Base-by-base conservation (phyloP, 2,329 filamentous ascomycete species). In the Exophiala bonariae region DNA sequence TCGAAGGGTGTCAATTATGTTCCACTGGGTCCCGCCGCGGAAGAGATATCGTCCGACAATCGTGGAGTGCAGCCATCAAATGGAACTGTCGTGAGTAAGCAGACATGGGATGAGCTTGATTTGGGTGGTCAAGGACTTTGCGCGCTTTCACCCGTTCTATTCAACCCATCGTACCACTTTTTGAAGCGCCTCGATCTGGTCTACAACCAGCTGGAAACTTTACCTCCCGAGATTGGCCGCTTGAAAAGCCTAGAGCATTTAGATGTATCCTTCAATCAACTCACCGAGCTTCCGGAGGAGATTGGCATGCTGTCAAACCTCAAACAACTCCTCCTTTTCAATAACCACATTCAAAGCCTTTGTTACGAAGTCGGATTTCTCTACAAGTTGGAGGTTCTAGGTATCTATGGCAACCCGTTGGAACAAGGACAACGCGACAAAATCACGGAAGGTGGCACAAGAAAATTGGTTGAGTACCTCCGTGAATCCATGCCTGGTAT, bases 251-350 rank as follows among this genome's bases (percentile, higher is more conserved):
- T 99, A 39, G 86, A 82, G 28, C 81, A 91, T 61, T 79, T 99
- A 39, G 92, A 99, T 67, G 78, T 91, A 3, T 97, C 93, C 0
- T 83, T 86, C 71, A 99, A 99, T 67, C 82, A 92, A 52, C 77
- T 99, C 50, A 79, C 79, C 7, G 83, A 87, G 55, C 75, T 99
- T 3, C 93, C 93, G 1, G 81, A 87, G 17, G 92, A 99, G 72
- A 82, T 99, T 51, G 93, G 93, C 63, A 99, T 97, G 92, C 89
- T 96, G 61, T 93, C 91, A 20, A 93, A 91, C 59, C 75, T 99
- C 45, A 90, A 89, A 69, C 84, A 87, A 57, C 77, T 99, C 4
- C 75, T 91, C 20, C 76, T 96, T 2, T 96, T 96, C 66, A 90
- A 96, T 72, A 99, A 99, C 67, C 50, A 55, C 18, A 85, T 99